Conservation (phyloP, 129 eudicot species). For the Escallonia herrerae region DNA sequence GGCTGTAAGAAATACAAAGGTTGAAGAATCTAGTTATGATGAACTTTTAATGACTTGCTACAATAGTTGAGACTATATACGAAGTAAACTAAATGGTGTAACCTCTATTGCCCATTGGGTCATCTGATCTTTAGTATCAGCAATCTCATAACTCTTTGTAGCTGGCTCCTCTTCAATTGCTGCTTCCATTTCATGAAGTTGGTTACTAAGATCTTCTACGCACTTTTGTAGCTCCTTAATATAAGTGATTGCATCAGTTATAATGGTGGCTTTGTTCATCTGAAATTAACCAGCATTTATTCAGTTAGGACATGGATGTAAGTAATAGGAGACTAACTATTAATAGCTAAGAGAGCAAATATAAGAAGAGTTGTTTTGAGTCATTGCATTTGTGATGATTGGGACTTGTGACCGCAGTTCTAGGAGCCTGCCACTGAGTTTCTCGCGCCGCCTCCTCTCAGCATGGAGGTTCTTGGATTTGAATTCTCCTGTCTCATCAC, state of each 20-base stretch:
- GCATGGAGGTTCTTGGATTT: constrained; percentile 82
- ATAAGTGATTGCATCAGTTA: constrained; percentile 70
- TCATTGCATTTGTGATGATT: constrained; percentile 75
- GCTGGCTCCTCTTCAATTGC: constrained; percentile 27
- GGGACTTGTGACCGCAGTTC: constrained; percentile 77
- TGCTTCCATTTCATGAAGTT: constrained; percentile 52
- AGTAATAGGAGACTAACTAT: background rate
- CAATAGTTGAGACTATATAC: background rate
- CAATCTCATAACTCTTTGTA: constrained; percentile 14
- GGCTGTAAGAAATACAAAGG: constrained; percentile 16
- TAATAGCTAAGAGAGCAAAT: background rate
- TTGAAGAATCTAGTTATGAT: too few relatives aligned
- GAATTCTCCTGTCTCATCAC: constrained; percentile 24
- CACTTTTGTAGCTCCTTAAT: constrained; percentile 46
- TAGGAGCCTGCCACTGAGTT: constrained; percentile 58
- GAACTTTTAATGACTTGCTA: too few relatives aligned
- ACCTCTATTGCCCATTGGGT: constrained; percentile 57
- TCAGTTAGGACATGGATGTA: background rate
- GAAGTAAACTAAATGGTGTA: background rate
- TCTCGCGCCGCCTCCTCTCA: constrained; percentile 71
- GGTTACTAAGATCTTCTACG: constrained; percentile 37
- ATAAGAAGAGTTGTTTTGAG: background rate
- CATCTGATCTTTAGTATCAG: constrained; percentile 35
- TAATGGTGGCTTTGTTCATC: constrained; percentile 65
- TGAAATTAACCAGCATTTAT: constrained; percentile 18